Evolutionary conservation across 805 yeast genomes (phyloP), one percentile per base, ranked within the genome.

Genomic region (Suhomyces tanzawaensis): DNA sequence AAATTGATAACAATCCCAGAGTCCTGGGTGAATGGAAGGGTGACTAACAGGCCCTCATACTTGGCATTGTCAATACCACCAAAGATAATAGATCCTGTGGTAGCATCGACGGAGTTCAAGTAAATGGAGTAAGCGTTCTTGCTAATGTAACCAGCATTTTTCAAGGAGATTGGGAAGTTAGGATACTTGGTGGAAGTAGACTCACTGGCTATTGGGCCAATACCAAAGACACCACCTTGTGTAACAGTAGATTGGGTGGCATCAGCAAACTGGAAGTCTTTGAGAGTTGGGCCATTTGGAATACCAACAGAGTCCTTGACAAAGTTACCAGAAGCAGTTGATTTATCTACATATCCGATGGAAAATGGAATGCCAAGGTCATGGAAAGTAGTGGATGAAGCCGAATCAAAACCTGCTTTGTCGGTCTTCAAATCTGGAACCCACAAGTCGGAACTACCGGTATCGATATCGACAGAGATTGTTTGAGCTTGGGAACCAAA

Each of bases 1-100:
- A 27, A 28, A n/a, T 15, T 36, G 34, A 25, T 16, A 21, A 38
- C 21, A 16, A 27, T 13, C 18, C 22, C 35, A 11, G 15, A 18
- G 11, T 19, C 18, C 7, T 26, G 25, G 23, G 42, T 17, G 17
- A 33, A 15, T 4, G 39, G 41, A 7, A 47, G 14, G 35, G 53
- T 36, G 5, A 29, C 38, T 32, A 54, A 41, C 2, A n/a, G 19
- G 4, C 56, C 56, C 15, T 31, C 28, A 40, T 51, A 53, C 25
- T 55, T 52, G 13, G 62, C 43, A 11, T 46, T 33, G 41, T 64
- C 66, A 19, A 55, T 48, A 19, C 58, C 62, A 8, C 69, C 71
- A 40, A 64, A 52, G 8, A 48, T 34, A 5, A 64, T 31, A 9
- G 45, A 27, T 4, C 69, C 70, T 1, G 45, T 27, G 19, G 34